Conservation (phyloP, 140 eudicot genomes). For the Erigeron philadelphicus region DNA sequence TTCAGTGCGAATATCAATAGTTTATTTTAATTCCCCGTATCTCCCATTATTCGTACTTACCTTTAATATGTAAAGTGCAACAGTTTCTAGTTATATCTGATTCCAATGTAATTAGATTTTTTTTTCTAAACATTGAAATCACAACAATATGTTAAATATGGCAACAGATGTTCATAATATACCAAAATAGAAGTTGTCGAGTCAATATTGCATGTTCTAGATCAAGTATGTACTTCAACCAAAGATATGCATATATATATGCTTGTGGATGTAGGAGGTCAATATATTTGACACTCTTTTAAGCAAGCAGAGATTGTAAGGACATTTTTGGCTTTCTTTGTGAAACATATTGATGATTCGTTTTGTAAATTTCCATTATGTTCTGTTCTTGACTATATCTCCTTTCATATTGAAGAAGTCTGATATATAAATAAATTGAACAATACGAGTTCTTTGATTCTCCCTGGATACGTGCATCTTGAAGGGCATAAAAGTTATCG, state of each 20-base stretch:
- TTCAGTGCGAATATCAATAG: too few species aligned
- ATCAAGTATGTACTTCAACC: background rate
- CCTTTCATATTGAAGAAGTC: background rate
- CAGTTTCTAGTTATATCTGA: background rate
- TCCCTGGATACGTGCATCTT: slow-evolving; percentile 7
- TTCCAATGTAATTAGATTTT: background rate
- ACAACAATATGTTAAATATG: background rate
- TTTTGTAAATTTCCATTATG: slow-evolving; percentile 1
- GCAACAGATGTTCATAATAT: slow-evolving; percentile 1
- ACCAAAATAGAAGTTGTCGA: background rate
- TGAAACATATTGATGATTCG: slow-evolving; percentile 8
- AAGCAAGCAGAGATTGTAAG: slow-evolving; percentile 4
- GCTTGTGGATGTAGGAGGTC: slow-evolving; percentile 10
- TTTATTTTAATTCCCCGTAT: background rate
- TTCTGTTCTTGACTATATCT: background rate
- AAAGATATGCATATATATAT: background rate
- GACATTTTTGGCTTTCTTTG: background rate
- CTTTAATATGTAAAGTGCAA: background rate
- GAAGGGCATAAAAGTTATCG: slow-evolving; percentile 10
- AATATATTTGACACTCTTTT: background rate
- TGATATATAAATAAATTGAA: background rate
- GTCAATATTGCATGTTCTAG: background rate
- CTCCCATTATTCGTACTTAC: too few species aligned
- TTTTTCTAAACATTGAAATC: background rate
- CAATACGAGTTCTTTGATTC: slow-evolving; percentile 6